Conservation (phyloP, 257 asterid species). For the Gardenia jasminoides region DNA sequence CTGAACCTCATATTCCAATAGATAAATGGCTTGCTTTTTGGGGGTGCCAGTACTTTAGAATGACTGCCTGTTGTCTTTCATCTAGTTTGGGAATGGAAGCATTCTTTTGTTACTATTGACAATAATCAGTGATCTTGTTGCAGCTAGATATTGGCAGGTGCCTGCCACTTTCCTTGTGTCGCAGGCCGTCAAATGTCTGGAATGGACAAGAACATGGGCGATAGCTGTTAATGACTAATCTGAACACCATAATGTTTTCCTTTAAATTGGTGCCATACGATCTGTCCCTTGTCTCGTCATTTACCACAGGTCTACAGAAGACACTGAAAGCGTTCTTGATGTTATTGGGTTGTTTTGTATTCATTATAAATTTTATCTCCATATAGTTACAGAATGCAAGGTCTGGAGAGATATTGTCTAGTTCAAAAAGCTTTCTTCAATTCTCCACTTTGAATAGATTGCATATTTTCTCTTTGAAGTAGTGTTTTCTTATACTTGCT, state of each 20-base stretch:
- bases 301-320: not conserved
- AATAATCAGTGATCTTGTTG: not conserved
- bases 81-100: not conserved
- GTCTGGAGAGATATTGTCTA: not conserved
- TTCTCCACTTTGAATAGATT: not conserved
- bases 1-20: conserved; percentile 33
- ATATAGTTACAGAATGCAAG: not conserved
- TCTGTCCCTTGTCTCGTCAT: not conserved
- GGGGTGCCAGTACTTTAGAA: not conserved
- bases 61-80: not conserved
- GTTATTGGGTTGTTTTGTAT: too few species aligned
- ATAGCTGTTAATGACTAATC: conserved; percentile 13
- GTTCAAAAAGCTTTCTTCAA: not conserved
- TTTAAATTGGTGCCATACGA: not conserved
- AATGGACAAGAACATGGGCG: not conserved
- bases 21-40: not conserved
- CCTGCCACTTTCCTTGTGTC: not conserved
- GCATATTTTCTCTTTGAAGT: not conserved
- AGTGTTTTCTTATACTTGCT: not conserved
- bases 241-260: conserved; percentile 28
- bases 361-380: not conserved
- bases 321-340: not conserved
- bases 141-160: conserved; percentile 14
- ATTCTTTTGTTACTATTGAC: not conserved
- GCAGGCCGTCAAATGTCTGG: not conserved